Evolutionary conservation across 768 basidiomycete genomes (phyloP).

Genomic region (Boletus rex-veris): DNA sequence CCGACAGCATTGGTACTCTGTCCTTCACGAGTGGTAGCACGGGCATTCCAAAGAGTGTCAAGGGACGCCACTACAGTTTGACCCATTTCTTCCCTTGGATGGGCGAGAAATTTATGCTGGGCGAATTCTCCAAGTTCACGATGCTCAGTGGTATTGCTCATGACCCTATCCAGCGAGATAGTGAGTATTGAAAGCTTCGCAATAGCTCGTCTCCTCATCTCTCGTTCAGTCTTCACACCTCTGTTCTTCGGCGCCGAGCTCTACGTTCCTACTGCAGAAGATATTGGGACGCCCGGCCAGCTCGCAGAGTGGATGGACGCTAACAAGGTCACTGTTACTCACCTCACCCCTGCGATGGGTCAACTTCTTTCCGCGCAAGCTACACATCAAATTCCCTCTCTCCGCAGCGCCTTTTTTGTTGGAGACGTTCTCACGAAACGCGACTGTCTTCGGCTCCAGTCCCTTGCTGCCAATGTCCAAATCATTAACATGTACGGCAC

Average conservation of each 20-base stretch:
- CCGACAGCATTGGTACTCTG: slow-evolving; percentile 90
- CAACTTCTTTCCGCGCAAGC: slow-evolving; percentile 92
- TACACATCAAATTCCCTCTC: slow-evolving; percentile 76
- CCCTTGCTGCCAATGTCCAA: slow-evolving; percentile 84
- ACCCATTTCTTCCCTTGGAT: slow-evolving; percentile 99
- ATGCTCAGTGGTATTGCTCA: slow-evolving; percentile 99
- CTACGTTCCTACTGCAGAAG: slow-evolving; percentile 93
- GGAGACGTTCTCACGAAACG: slow-evolving; percentile 99
- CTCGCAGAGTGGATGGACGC: slow-evolving; percentile 99
- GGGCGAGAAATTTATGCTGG: slow-evolving; percentile 79
- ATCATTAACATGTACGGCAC: slow-evolving; percentile 99
- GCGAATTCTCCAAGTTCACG: slow-evolving; percentile 79
- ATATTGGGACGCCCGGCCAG: slow-evolving; percentile 94
- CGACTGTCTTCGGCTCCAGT: slow-evolving; percentile 91
- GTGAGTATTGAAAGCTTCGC: slow-evolving; percentile 50
- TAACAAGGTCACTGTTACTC: slow-evolving; percentile 88
- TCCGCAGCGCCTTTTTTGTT: slow-evolving; percentile 93
- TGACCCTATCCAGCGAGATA: slow-evolving; percentile 98
- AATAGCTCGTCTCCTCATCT: slow-evolving; percentile 1
- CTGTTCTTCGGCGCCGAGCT: slow-evolving; percentile 95
- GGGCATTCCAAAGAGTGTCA: slow-evolving; percentile 97
- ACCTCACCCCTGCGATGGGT: slow-evolving; percentile 98
- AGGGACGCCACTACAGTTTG: slow-evolving; percentile 89
- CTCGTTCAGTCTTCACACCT: slow-evolving; percentile 85
- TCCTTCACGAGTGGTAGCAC: slow-evolving; percentile 98